Base-by-base conservation (phyloP, 2,329 filamentous ascomycete species). In the Fonsecaea nubica region DNA sequence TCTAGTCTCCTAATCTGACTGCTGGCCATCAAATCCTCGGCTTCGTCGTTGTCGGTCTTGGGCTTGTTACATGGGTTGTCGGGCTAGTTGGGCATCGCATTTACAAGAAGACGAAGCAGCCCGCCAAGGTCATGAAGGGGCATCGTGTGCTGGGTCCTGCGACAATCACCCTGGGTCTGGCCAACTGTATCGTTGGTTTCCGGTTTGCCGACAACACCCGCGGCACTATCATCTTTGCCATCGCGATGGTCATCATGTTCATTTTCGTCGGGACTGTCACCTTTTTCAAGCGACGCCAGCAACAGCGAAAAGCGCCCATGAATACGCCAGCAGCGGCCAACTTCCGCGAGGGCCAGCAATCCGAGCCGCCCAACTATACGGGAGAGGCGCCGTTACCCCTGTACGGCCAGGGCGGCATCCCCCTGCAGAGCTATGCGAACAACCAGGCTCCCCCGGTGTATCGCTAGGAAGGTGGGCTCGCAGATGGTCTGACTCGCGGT, bases 111-210 rank as follows among this genome's bases (percentile, higher is more conserved):
- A 86, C 83, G 2, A 77, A 83, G 63, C 66, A 79, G 25, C 76
- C 83, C 1, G 85, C 85, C 32, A 80, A 81, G 69, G 79, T 86
- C 38, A 73, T 72, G 60, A 83, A 79, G 18, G 77, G 85, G 30
- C 87, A 90, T 75, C 76, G 85, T 21, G 86, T 86, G 83, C 77
- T 87, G 2, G 87, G 87, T 2, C 82, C 86, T 13, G 54, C 83
- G 3, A 79, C 86, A 40, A 80, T 89, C 21, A 74, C 82, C 9
- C 72, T 87, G 3, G 87, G 85, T 53, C 77, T 86, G 15, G 72
- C 84, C 62, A 88, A 89, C 69, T 85, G 80, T 25, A 87, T 87
- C 69, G 76, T 88, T 4, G 87, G 87, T 30, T 88, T 89, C 73
- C 80, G 81, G 0, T 83, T 89, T 60, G 86, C 87, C 2, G 77